Evolutionary conservation across 345 rosid species (phyloP), one percentile per base, ranked within the genome.

Genomic region (Garcia nutans): DNA sequence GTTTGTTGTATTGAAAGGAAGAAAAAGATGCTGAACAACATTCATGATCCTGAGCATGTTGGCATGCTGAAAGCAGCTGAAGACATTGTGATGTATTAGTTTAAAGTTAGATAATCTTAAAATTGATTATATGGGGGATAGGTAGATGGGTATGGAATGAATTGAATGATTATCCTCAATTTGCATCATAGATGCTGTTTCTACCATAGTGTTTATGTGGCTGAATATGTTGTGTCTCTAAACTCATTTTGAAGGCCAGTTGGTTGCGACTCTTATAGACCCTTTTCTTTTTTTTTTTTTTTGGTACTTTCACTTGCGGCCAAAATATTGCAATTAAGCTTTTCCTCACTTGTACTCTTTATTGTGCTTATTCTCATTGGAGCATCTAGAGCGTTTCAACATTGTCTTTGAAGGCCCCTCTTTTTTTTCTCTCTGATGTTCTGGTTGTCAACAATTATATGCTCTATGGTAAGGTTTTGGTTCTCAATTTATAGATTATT

Each of bases 81-180:
- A 71, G 33, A 5, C 15, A 24, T 56, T 63, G 17, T 55, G 49
- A 55, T 70, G 45, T n/a, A 3, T 10, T 55, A 15, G 33, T 12
- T 47, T 47, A 47, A 45, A 41, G n/a, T 67, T 3, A 45, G 12
- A 5, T 45, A 45, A 45, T 33, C 37, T 33, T 33, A 33, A 33
- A 33, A 33, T 2, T 33, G 37, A 33, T 33, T 2, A 33, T 33
- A 33, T 33, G 37, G 37, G 37, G 37, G 41, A 37, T 37, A 6
- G 3, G 13, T 41, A 42, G 41, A 37, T 37, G 41, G 3, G 50
- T 41, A 42, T 65, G 28, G 70, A 42, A 41, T n/a, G 28, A 65
- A 45, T 65, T 65, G 52, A 65, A 65, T 37, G 69, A 67, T 17
- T 67, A 67, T 5, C 41, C 41, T 37, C 57, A 24, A 6, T 68